Conservation (phyloP, 2,329 filamentous ascomycete genomes). For the Trichoderma sp. region DNA sequence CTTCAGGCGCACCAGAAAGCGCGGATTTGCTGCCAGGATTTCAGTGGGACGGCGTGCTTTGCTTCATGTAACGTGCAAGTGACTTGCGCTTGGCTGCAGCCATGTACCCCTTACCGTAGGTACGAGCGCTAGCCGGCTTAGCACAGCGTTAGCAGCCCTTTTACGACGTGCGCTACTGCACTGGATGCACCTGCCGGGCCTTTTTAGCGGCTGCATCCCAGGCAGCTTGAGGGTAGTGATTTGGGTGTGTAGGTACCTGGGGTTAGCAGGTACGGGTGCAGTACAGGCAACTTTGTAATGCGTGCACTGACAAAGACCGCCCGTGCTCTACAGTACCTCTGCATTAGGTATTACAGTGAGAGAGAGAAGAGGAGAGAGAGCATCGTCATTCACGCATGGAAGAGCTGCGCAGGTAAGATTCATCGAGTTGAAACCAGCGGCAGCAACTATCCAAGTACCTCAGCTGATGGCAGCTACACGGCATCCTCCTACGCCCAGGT, state of each 20-base stretch:
- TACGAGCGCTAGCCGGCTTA: neutral
- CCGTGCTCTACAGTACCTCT: too few species aligned
- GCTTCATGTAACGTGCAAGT: conserved; percentile 4
- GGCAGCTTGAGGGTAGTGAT: too few species aligned
- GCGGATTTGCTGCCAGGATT: conserved; percentile 3
- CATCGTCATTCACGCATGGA: too few species aligned
- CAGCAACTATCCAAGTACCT: neutral
- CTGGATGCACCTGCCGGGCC: neutral
- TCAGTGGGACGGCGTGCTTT: neutral
- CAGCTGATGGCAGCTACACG: neutral
- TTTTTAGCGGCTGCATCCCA: neutral
- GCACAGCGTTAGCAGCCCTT: neutral
- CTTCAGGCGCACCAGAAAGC: neutral
- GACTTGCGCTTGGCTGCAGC: conserved; percentile 5
- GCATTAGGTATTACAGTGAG: too few species aligned
- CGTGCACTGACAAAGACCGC: too few species aligned
- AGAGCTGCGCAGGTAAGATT: too few species aligned
- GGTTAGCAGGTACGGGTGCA: neutral
- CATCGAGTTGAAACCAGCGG: too few species aligned
- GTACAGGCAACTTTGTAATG: too few species aligned
- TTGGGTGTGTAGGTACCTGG: neutral
- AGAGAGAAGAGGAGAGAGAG: too few species aligned
- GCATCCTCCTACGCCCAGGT: neutral
- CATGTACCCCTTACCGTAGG: conserved; percentile 9
- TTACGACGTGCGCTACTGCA: neutral